A percentile compares a stretch with the other conserved stretches of the same genome.
Evolutionary conservation across 2,329 filamentous ascomycete genomes (phyloP).

Genomic region (Talaromyces albobiverticillius): DNA sequence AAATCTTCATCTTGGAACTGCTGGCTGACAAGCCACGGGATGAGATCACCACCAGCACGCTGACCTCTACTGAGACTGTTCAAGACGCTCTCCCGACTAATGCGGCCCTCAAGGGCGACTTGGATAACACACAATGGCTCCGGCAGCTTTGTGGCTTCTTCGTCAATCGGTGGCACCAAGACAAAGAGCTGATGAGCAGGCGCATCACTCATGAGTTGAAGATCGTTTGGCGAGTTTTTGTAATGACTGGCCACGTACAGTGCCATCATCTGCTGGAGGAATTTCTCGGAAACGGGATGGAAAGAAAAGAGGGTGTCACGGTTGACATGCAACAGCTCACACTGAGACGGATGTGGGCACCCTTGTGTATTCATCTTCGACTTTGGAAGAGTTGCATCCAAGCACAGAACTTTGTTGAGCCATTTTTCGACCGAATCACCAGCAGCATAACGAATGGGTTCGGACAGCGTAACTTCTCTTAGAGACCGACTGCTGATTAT

Average conservation of each 20-base stretch:
- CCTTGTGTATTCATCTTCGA: constrained; percentile 70
- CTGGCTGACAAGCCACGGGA: constrained; percentile 95
- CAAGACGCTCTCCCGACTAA: constrained; percentile 87
- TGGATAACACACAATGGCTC: constrained; percentile 95
- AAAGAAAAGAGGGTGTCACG: constrained; percentile 97
- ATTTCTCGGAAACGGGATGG: constrained; percentile 94
- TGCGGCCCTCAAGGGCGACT: constrained; percentile 89
- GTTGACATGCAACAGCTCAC: constrained; percentile 90
- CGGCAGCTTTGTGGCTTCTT: constrained; percentile 73
- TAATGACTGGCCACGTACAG: constrained; percentile 97
- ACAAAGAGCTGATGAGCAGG: constrained; percentile 96
- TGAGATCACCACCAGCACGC: constrained; percentile 85
- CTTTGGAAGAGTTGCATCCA: constrained; percentile 85
- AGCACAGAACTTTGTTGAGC: constrained; percentile 89
- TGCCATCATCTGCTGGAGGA: constrained; percentile 96
- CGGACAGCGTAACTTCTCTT: constrained; percentile 85
- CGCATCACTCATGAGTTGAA: constrained; percentile 98
- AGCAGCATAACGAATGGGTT: constrained; percentile 90
- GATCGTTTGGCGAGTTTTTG: constrained; percentile 95
- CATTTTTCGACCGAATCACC: constrained; percentile 93
- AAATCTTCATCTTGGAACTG: constrained; percentile 99
- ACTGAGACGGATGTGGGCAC: constrained; percentile 85
- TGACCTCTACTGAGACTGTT: constrained; percentile 86
- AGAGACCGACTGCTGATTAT: constrained; percentile 70
- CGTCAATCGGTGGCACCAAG: constrained; percentile 78